Evolutionary conservation across 2,329 filamentous ascomycete species (phyloP).

Genomic region (Fusarium praegraminearum): DNA sequence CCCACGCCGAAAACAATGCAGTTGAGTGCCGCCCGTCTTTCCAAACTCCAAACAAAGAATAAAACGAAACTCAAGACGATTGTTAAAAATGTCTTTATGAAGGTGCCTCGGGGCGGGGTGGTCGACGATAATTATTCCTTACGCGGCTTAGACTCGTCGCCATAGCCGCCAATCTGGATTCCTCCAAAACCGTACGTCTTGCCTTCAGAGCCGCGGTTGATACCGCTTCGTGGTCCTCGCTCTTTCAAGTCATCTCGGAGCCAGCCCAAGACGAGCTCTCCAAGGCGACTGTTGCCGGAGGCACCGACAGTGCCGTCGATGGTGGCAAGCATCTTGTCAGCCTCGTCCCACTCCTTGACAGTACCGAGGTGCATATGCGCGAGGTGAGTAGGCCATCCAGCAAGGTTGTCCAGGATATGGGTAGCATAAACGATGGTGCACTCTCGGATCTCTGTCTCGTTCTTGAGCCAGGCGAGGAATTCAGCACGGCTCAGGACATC

Average conservation of each 20-base stretch:
- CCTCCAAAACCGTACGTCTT: slow-evolving; percentile 69
- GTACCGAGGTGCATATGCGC: slow-evolving; percentile 94
- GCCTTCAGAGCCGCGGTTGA: slow-evolving; percentile 68
- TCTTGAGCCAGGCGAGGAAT: slow-evolving; percentile 87
- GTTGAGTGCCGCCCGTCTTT: slow-evolving; percentile 49
- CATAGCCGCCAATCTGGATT: slow-evolving; percentile 66
- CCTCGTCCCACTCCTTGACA: slow-evolving; percentile 86
- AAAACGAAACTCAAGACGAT: slow-evolving; percentile 19
- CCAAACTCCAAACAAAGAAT: slow-evolving; percentile 26
- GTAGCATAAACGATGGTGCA: slow-evolving; percentile 98
- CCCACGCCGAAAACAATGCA: slow-evolving; percentile 46
- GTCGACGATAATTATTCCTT: slow-evolving; percentile 39
- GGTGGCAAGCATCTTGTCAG: slow-evolving; percentile 74
- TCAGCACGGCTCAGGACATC: slow-evolving; percentile 87
- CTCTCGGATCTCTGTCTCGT: slow-evolving; percentile 82
- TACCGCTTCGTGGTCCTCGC: slow-evolving; percentile 78
- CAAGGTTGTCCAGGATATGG: slow-evolving; percentile 95
- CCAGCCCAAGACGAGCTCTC: slow-evolving; percentile 90
- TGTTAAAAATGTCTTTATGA: slow-evolving; percentile 42
- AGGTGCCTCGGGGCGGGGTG: not conserved
- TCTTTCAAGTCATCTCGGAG: slow-evolving; percentile 82
- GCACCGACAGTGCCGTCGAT: slow-evolving; percentile 55
- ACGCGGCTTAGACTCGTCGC: slow-evolving; percentile 63
- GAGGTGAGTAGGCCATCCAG: slow-evolving; percentile 93
- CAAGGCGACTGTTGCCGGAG: slow-evolving; percentile 82